Conservation (phyloP, 2,329 filamentous ascomycete genomes). For the Ascochyta lentis region DNA sequence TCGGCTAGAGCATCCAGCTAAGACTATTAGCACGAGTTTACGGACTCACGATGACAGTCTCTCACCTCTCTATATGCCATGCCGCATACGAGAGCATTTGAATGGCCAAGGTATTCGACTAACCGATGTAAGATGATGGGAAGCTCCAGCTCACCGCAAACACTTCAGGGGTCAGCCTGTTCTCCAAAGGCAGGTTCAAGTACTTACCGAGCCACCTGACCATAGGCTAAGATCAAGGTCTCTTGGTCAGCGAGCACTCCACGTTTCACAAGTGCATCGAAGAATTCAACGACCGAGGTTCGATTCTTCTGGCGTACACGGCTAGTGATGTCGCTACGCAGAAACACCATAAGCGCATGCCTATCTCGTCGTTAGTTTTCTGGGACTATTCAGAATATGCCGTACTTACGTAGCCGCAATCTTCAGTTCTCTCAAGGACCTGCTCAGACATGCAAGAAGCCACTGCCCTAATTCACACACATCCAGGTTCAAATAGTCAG, state of each 20-base stretch:
- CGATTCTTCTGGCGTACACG: slow-evolving; percentile 68
- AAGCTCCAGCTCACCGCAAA: slow-evolving; percentile 80
- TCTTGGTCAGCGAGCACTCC: slow-evolving; percentile 74
- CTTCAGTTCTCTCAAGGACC: slow-evolving; percentile 83
- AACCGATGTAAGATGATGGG: slow-evolving; percentile 85
- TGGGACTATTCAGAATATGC: not conserved
- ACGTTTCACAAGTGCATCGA: slow-evolving; percentile 75
- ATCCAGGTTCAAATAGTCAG: slow-evolving; percentile 69
- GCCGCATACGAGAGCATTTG: slow-evolving; percentile 78
- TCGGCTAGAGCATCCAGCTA: slow-evolving; percentile 75
- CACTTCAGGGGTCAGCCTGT: slow-evolving; percentile 50
- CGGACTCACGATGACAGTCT: not conserved
- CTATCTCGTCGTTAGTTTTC: slow-evolving; percentile 47
- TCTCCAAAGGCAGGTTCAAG: not conserved
- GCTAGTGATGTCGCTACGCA: slow-evolving; percentile 58
- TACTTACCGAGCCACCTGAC: slow-evolving; percentile 74
- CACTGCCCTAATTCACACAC: slow-evolving; percentile 75
- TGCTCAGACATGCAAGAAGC: slow-evolving; percentile 81
- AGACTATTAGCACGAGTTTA: slow-evolving; percentile 4
- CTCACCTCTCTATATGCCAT: slow-evolving; percentile 80
- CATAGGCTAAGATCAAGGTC: slow-evolving; percentile 84
- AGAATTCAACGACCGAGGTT: slow-evolving; percentile 70
- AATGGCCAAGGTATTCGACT: slow-evolving; percentile 84
- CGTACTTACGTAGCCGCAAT: slow-evolving; percentile 73
- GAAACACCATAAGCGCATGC: slow-evolving; percentile 70